A percentile compares a stretch with the other conserved stretches of the same genome.
Evolutionary conservation across 1,139 yeast genomes (phyloP).

Genomic region (Suhomyces ambrosiae): DNA sequence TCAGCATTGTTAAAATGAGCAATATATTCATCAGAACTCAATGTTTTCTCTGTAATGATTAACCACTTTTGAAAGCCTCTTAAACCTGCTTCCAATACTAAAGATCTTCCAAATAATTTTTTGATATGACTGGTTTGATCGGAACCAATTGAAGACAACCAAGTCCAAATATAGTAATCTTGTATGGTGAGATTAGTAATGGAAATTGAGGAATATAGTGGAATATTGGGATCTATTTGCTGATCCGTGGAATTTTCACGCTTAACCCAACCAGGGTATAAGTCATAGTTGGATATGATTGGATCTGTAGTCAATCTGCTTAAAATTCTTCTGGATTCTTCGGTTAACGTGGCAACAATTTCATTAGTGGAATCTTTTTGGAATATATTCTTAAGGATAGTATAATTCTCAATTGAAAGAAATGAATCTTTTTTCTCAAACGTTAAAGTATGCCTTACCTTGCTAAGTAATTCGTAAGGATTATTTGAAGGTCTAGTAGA

Average conservation of each 20-base stretch:
- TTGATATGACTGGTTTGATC: slow-evolving; percentile 72
- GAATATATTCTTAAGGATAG: slow-evolving; percentile 72
- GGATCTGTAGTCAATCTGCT: slow-evolving; percentile 56
- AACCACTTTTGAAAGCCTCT: slow-evolving; percentile 86
- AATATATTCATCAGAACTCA: slow-evolving; percentile 46
- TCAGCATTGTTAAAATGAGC: slow-evolving; percentile 23
- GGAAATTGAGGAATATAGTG: slow-evolving; percentile 50
- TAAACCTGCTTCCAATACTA: slow-evolving; percentile 70
- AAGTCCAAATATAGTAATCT: slow-evolving; percentile 89
- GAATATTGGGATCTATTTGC: slow-evolving; percentile 38
- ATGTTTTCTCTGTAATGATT: slow-evolving; percentile 69
- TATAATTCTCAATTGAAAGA: slow-evolving; percentile 76
- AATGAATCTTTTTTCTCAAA: slow-evolving; percentile 73
- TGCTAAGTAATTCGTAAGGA: slow-evolving; percentile 49
- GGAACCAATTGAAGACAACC: slow-evolving; percentile 77
- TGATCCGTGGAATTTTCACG: slow-evolving; percentile 24
- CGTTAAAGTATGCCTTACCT: slow-evolving; percentile 64
- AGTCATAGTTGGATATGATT: slow-evolving; percentile 38
- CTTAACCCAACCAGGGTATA: slow-evolving; percentile 51
- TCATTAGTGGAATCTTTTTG: slow-evolving; percentile 58
- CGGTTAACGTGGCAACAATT: slow-evolving; percentile 66
- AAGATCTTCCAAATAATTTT: slow-evolving; percentile 74
- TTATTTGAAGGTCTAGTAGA: slow-evolving; percentile 61
- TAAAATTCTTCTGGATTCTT: slow-evolving; percentile 71
- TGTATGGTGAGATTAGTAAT: slow-evolving; percentile 71